A percentile compares a stretch with the other conserved stretches of the same genome.
Conservation (phyloP, 306 rosid genomes). For the Amphicarpaea edgeworthii region DNA sequence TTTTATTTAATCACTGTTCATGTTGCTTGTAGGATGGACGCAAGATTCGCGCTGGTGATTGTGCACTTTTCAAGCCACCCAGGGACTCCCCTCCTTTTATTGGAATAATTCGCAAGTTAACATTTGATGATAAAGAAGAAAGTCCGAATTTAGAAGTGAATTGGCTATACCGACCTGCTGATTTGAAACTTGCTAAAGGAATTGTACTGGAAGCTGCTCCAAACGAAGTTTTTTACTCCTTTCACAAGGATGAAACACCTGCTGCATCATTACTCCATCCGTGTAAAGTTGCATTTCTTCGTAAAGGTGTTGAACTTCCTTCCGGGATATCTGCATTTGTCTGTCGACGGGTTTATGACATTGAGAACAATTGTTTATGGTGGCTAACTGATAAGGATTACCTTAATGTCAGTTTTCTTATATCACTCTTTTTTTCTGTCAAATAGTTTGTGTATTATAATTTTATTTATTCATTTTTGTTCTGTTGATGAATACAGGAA, state of each 20-base stretch:
- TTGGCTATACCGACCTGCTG: slow-evolving; percentile 96
- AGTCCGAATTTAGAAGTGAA: slow-evolving; percentile 69
- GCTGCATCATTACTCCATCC: slow-evolving; percentile 97
- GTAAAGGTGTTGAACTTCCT: slow-evolving; percentile 91
- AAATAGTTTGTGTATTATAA: slow-evolving; percentile 8
- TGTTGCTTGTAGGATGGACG: slow-evolving; percentile 80
- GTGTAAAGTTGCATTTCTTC: slow-evolving; percentile 95
- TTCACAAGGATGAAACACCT: slow-evolving; percentile 95
- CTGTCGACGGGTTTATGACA: slow-evolving; percentile 89
- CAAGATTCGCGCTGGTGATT: slow-evolving; percentile 86
- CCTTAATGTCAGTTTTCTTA: slow-evolving; percentile 71
- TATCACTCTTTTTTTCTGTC: slow-evolving; percentile 3
- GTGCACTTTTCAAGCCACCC: slow-evolving; percentile 97
- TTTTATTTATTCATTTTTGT: slow-evolving; percentile 16
- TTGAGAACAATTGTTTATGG: slow-evolving; percentile 81
- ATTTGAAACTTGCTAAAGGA: slow-evolving; percentile 80
- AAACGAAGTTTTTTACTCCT: slow-evolving; percentile 92
- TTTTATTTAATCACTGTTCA: not conserved
- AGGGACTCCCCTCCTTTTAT: slow-evolving; percentile 87
- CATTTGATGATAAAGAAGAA: slow-evolving; percentile 55
- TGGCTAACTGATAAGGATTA: slow-evolving; percentile 90
- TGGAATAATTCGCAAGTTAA: slow-evolving; percentile 85
- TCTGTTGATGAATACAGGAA: slow-evolving; percentile 56
- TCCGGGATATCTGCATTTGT: slow-evolving; percentile 93
- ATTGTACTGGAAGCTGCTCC: slow-evolving; percentile 80